Conservation (phyloP, 345 rosid species). For the Camelina hispida region DNA sequence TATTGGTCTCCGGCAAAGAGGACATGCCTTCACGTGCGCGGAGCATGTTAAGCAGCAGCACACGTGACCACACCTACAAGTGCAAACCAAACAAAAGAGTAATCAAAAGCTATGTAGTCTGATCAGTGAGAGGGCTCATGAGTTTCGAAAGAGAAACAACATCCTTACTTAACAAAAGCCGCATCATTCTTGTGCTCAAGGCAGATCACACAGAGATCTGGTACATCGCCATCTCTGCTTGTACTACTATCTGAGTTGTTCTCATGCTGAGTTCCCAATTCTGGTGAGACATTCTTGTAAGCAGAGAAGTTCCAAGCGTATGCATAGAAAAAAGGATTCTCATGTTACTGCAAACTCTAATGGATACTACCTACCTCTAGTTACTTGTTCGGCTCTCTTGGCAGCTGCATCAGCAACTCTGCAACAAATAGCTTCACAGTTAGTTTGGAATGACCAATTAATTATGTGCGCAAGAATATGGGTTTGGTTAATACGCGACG, state of each 20-base stretch:
- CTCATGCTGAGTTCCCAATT: slow-evolving; percentile 23
- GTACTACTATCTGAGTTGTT: slow-evolving; percentile 20
- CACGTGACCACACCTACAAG: slow-evolving; percentile 86
- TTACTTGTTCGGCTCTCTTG: slow-evolving; percentile 52
- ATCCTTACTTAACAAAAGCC: slow-evolving; percentile 74
- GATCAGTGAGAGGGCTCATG: slow-evolving; percentile 11
- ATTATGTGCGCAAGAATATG: neutral
- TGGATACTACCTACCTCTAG: neutral
- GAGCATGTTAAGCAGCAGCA: slow-evolving; percentile 82
- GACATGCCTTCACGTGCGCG: slow-evolving; percentile 56
- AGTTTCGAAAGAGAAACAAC: slow-evolving; percentile 3
- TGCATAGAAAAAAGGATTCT: neutral
- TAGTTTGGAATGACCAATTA: slow-evolving; percentile 10
- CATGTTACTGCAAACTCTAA: slow-evolving; percentile 7
- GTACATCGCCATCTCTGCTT: slow-evolving; percentile 38
- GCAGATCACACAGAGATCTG: slow-evolving; percentile 84
- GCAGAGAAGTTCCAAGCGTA: neutral
- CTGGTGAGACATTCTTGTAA: neutral
- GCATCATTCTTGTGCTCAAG: slow-evolving; percentile 72
- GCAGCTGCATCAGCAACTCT: slow-evolving; percentile 91
- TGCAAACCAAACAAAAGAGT: slow-evolving; percentile 5
- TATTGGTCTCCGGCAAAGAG: slow-evolving; percentile 72
- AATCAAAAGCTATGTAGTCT: neutral
- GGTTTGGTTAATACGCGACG: neutral
- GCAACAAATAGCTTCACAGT: slow-evolving; percentile 38